Conservation (phyloP, 2,329 filamentous ascomycete species). For the Talaromyces atroroseus region DNA sequence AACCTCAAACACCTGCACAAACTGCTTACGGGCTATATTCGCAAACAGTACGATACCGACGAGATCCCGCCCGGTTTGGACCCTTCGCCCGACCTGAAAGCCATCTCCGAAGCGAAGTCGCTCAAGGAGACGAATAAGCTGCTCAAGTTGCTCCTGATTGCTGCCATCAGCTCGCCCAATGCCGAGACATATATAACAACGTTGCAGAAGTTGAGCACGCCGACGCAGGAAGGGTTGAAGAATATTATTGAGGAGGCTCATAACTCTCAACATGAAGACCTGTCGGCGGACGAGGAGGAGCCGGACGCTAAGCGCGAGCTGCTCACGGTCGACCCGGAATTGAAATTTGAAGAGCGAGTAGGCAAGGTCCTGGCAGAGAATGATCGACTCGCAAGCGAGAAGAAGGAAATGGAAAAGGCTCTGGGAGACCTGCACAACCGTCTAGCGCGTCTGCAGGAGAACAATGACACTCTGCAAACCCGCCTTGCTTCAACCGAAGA, state of each 20-base stretch:
- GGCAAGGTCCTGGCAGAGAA: constrained; percentile 49
- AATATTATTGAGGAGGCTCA: constrained; percentile 44
- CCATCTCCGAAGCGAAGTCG: constrained; percentile 41
- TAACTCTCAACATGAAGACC: constrained; percentile 34
- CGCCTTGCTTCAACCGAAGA: constrained; percentile 44
- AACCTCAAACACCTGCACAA: constrained; percentile 47
- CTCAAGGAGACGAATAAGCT: constrained; percentile 48
- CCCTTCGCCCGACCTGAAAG: constrained; percentile 42
- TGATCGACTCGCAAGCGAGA: constrained; percentile 53
- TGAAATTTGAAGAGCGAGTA: constrained; percentile 45
- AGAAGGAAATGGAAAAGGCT: constrained; percentile 44
- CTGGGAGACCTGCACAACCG: constrained; percentile 52
- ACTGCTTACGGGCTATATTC: constrained; percentile 40
- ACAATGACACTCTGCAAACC: constrained; percentile 42
- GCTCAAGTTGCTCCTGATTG: constrained; percentile 58
- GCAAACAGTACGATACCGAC: constrained; percentile 39
- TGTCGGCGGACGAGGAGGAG: constrained; percentile 34
- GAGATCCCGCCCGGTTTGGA: constrained; percentile 37
- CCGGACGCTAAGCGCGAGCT: constrained; percentile 31
- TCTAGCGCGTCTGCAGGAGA: constrained; percentile 53
- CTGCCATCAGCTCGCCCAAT: constrained; percentile 56
- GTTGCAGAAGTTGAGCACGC: constrained; percentile 38
- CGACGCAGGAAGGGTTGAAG: constrained; percentile 42
- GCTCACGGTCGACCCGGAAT: constrained; percentile 37
- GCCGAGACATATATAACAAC: constrained; percentile 50